Evolutionary conservation across 352 stramenopile species (phyloP), one percentile per base, ranked within the genome.

Genomic region (Globisporangium cylindrosporum): DNA sequence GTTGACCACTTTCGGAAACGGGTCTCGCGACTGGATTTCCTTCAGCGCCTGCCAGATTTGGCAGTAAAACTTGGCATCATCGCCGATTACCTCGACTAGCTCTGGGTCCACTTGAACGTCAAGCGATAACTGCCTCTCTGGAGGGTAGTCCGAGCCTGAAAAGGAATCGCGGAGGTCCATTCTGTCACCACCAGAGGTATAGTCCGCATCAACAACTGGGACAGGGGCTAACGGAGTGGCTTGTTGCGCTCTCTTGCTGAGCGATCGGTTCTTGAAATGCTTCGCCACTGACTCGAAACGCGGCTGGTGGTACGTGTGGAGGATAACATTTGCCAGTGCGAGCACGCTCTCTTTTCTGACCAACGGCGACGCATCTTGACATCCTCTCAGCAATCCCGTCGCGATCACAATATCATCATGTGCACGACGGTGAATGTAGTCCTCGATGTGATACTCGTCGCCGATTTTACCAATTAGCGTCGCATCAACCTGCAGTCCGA

Each of bases 271-370:
- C 49, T 92, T 93, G 48, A 83, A 89, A 63, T 96, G 81, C 36
- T 90, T 83, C 3, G 91, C 90, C 32, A 96, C 86, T 2, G 76
- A 83, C 69, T 97, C 85, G 73, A 98, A 97, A 22, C 80, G 82
- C 29, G 79, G 74, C 58, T 95, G 81, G 55, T 98, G 91, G 53
- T 92, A 91, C 10, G 84, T 94, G 73, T 97, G 90, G 15, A 97
- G 66, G 18, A 97, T 81, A 15, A 98, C 71, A 67, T 92, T 88
- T 25, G 90, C 87, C 5, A 98, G 66, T 4, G 86, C 92, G 6
- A 98, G 62, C 14, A 96, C 82, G 54, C 84, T 91, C 67, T 97
- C 90, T 34, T 78, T 74, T 36, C 92, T 79, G 12, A 98, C 86
- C 20, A 97, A 66, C 20, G 91, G 90, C 25, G 87, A 95, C 53